These are phyloP conservation scores for Mycena citricolor DNA, from an alignment of 1,284 basidiomycete genomes.

Conservation along the genomic window DNA sequence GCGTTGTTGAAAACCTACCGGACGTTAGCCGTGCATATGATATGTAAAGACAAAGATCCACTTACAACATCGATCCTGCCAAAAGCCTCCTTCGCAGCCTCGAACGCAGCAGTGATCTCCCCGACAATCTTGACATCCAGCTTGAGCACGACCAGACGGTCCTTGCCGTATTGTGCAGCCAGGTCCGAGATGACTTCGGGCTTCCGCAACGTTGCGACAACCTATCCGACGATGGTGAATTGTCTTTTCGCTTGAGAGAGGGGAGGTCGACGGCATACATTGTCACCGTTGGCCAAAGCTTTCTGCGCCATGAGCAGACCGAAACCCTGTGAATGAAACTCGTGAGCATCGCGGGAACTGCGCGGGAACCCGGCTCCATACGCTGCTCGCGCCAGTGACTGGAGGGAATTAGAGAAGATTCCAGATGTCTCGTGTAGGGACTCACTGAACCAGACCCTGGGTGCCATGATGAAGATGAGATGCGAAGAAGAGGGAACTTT, in stretches of 20 bases:
- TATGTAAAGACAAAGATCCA: constrained; percentile 37
- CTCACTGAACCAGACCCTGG: constrained; percentile 22
- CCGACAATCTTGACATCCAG: constrained; percentile 35
- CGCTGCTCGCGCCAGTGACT: constrained; percentile 21
- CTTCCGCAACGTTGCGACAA: constrained; percentile 32
- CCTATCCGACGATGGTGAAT: constrained; percentile 7
- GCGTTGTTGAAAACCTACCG: constrained; percentile 22
- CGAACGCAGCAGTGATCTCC: constrained; percentile 33
- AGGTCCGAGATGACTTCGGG: constrained; percentile 28
- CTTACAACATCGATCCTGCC: too few relatives aligned
- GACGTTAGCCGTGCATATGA: too few relatives aligned
- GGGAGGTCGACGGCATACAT: not conserved
- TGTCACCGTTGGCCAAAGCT: constrained; percentile 1
- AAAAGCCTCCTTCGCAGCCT: constrained; percentile 31
- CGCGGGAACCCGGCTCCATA: too few relatives aligned
- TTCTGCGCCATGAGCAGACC: not conserved
- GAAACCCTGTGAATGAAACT: too few relatives aligned
- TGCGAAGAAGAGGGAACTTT: not conserved
- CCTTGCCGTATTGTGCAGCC: constrained; percentile 21
- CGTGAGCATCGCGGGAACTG: too few relatives aligned
- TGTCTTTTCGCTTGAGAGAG: not conserved
- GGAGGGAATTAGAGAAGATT: too few relatives aligned
- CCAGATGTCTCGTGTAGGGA: not conserved
- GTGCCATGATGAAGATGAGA: constrained; percentile 8
- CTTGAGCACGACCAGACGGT: constrained; percentile 32